A percentile compares a stretch with the other conserved stretches of the same genome.
These are phyloP conservation scores for Lithohypha guttulata DNA, from an alignment of 2,329 filamentous ascomycete genomes.

Conservation along the genomic window DNA sequence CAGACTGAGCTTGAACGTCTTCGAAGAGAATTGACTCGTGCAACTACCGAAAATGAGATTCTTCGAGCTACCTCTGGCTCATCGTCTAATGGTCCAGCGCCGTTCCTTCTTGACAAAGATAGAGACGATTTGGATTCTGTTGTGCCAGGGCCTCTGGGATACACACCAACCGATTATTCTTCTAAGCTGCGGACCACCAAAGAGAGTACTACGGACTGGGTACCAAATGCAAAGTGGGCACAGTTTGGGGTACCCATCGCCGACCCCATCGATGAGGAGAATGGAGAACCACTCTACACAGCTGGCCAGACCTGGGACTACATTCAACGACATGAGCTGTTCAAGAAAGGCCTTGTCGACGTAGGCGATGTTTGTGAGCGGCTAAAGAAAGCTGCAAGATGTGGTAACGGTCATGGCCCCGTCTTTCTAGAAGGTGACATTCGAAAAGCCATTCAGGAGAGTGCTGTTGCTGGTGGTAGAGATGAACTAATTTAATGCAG, in stretches of 20 bases:
- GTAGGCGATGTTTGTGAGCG: slow-evolving; percentile 69
- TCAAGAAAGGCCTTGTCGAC: slow-evolving; percentile 66
- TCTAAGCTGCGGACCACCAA: slow-evolving; percentile 36
- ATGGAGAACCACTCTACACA: slow-evolving; percentile 59
- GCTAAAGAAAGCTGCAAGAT: slow-evolving; percentile 60
- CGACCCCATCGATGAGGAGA: slow-evolving; percentile 42
- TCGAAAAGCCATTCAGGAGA: slow-evolving; percentile 62
- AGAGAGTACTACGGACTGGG: slow-evolving; percentile 13
- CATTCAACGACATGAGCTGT: slow-evolving; percentile 70
- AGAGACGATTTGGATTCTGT: slow-evolving; percentile 32
- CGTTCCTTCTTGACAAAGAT: slow-evolving; percentile 18
- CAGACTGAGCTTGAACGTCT: slow-evolving; percentile 77
- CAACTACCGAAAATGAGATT: slow-evolving; percentile 85
- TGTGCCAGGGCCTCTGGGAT: slow-evolving; percentile 56
- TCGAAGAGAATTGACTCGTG: slow-evolving; percentile 71
- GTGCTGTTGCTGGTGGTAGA: slow-evolving; percentile 57
- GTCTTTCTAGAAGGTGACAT: slow-evolving; percentile 75
- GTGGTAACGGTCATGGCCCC: slow-evolving; percentile 81
- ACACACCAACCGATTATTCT: slow-evolving; percentile 63
- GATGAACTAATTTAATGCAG: slow-evolving; percentile 60
- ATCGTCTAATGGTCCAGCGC: slow-evolving; percentile 21
- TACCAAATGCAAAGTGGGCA: slow-evolving; percentile 22
- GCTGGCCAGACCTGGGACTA: slow-evolving; percentile 80
- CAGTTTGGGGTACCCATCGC: slow-evolving; percentile 16
- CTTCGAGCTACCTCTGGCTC: slow-evolving; percentile 61